Percentiles rank a stretch among this genome's conserved stretches.
phyloP scores from a whole-genome alignment of 2,329 filamentous ascomycete species.

The Fusarium mexicanum region DNA sequence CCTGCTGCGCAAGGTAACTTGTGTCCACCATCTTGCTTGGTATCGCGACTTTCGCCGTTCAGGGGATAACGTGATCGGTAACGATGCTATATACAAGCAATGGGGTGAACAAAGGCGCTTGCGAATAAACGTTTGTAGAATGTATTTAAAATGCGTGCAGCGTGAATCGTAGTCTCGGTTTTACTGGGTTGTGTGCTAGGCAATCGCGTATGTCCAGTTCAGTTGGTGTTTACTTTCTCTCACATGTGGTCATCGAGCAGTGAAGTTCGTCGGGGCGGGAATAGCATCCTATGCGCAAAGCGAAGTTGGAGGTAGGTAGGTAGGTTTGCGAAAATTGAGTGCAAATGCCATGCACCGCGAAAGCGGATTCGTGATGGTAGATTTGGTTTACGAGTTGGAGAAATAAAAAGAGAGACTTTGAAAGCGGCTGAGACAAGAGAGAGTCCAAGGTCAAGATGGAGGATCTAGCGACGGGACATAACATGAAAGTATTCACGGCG shows the following conservation, averaged over 20 bases:
- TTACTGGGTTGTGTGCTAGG: slow-evolving; percentile 20
- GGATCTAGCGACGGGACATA: slow-evolving; percentile 7
- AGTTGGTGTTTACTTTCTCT: slow-evolving; percentile 44
- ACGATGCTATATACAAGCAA: slow-evolving; percentile 28
- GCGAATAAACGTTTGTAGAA: slow-evolving; percentile 11
- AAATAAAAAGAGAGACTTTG: slow-evolving; percentile 31
- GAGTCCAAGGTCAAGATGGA: slow-evolving; percentile 9
- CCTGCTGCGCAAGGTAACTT: slow-evolving; percentile 91
- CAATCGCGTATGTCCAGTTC: slow-evolving; percentile 21
- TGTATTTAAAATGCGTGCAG: slow-evolving; percentile 7
- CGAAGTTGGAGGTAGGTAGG: slow-evolving; percentile 10
- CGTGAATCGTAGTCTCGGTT: slow-evolving; percentile 29
- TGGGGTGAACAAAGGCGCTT: not conserved
- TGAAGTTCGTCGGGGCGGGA: slow-evolving; percentile 34
- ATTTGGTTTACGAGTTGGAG: slow-evolving; percentile 10
- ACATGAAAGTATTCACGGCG: slow-evolving; percentile 39
- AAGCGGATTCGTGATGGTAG: slow-evolving; percentile 15
- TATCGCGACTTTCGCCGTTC: slow-evolving; percentile 7
- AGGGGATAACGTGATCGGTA: slow-evolving; percentile 24
- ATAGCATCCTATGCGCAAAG: slow-evolving; percentile 41
- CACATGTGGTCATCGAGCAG: slow-evolving; percentile 41
- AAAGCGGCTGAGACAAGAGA: slow-evolving; percentile 38
- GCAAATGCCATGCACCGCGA: slow-evolving; percentile 28
- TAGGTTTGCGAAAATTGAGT: slow-evolving; percentile 6
- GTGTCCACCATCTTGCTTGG: slow-evolving; percentile 76